phyloP scores from a whole-genome alignment of 371 early-diverging fungal species.

The Circinella minor region DNA sequence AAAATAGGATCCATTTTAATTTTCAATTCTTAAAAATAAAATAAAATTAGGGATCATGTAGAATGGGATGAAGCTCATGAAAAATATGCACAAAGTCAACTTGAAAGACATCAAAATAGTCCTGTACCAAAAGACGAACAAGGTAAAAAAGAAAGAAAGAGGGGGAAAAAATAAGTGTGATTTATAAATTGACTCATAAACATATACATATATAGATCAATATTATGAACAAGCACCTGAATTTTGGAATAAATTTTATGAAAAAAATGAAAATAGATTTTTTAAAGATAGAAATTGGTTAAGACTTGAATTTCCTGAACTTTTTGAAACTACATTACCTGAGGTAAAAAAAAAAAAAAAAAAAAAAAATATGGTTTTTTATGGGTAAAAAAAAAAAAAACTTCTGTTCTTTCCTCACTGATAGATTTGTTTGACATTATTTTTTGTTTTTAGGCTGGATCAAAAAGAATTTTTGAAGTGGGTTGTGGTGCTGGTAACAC shows the following conservation, averaged over 20 bases:
- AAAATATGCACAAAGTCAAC: constrained; percentile 48
- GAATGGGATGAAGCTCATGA: constrained; percentile 82
- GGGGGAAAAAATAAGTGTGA: too few species aligned
- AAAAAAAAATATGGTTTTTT: not conserved
- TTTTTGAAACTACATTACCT: constrained; percentile 48
- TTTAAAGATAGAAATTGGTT: constrained; percentile 97
- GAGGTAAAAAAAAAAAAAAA: constrained; percentile 22
- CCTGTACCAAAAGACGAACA: constrained; percentile 55
- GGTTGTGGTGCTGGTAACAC: constrained; percentile 98
- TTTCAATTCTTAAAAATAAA: too few species aligned
- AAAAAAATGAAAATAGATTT: constrained; percentile 91
- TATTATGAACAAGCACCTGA: constrained; percentile 49
- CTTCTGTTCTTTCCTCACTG: too few species aligned
- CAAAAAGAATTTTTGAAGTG: constrained; percentile 70
- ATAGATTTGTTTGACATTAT: too few species aligned
- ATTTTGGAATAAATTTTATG: constrained; percentile 81
- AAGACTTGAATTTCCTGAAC: constrained; percentile 89
- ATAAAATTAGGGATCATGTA: constrained; percentile 75
- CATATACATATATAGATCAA: constrained; percentile 31
- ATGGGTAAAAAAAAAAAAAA: not conserved
- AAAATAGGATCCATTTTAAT: too few species aligned
- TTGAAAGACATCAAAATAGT: constrained; percentile 36
- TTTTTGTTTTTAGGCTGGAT: constrained; percentile 35
- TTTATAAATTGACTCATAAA: not conserved
- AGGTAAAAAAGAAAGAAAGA: constrained; percentile 30